Percentiles rank a stretch among this genome's conserved stretches.
These are phyloP conservation scores for Neonectria hederae DNA, from an alignment of 2,329 filamentous ascomycete species.

Conservation along the genomic window DNA sequence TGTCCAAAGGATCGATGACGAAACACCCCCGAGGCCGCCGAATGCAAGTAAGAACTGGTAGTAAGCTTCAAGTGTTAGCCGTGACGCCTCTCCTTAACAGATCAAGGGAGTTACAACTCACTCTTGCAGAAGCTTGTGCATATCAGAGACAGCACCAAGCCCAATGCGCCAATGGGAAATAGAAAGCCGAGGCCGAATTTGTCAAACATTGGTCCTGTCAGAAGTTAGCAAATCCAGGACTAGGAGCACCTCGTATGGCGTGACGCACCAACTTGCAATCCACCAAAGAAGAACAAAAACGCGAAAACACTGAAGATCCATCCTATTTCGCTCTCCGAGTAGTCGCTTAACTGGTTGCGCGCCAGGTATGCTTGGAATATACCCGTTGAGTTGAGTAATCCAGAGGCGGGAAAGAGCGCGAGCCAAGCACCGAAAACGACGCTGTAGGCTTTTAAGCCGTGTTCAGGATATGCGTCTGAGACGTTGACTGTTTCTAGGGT, in stretches of 20 bases:
- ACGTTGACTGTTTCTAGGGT: not conserved
- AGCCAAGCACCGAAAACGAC: constrained; percentile 10
- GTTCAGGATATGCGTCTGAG: constrained; percentile 3
- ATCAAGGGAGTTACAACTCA: not conserved
- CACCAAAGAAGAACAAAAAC: constrained; percentile 76
- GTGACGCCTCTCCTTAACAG: not conserved
- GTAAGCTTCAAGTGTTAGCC: constrained; percentile 54
- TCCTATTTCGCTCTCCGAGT: constrained; percentile 47
- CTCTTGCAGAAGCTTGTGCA: constrained; percentile 7
- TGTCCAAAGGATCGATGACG: constrained; percentile 74
- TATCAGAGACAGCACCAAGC: constrained; percentile 5
- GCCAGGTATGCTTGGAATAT: constrained; percentile 8
- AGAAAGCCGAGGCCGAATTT: not conserved
- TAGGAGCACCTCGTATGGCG: not conserved
- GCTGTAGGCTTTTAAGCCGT: constrained; percentile 2
- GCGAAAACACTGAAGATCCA: constrained; percentile 80
- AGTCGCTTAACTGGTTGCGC: not conserved
- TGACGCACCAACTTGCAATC: constrained; percentile 68
- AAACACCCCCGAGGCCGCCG: constrained; percentile 70
- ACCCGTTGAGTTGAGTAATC: constrained; percentile 2
- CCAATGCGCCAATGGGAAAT: not conserved
- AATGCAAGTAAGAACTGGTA: constrained; percentile 79
- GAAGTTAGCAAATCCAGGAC: not conserved
- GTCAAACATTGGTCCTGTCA: constrained; percentile 15
- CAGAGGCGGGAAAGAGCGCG: constrained; percentile 7